A percentile compares a stretch with the other conserved stretches of the same genome.
Evolutionary conservation across 257 asterid genomes (phyloP).

Genomic region (Osmanthus fragrans): DNA sequence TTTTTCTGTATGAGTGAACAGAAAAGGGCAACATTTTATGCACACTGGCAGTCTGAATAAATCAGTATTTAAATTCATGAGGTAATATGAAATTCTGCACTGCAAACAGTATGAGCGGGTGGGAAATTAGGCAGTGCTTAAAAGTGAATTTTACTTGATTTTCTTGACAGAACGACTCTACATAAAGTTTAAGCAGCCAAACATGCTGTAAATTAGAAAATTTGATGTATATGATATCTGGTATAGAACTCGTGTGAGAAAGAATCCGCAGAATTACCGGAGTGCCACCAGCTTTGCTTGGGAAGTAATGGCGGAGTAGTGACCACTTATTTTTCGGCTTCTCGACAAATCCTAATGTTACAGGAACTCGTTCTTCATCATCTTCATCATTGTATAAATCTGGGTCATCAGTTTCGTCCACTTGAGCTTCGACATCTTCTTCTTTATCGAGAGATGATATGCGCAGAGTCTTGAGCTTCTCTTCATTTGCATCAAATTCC

Average conservation of each 20-base stretch:
- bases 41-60: not conserved
- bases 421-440: conserved; percentile 47
- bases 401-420: conserved; percentile 42
- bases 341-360: conserved; percentile 76
- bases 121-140: not conserved
- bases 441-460: conserved; percentile 62
- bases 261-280: conserved; percentile 54
- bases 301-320: conserved; percentile 67
- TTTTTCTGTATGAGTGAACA: not conserved
- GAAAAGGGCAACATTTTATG: not conserved
- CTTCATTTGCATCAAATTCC: conserved; percentile 32
- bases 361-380: conserved; percentile 53
- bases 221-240: not conserved
- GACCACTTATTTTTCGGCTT: conserved; percentile 68
- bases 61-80: not conserved
- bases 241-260: not conserved
- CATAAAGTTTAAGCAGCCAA: not conserved
- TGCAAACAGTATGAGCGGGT: not conserved
- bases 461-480: conserved; percentile 43
- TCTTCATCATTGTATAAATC: conserved; percentile 43
- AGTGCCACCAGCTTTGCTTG: conserved; percentile 94
- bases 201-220: not conserved
- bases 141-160: not conserved
- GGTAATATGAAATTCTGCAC: no score
- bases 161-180: not conserved